These are phyloP conservation scores for Flagelloscypha sp. DNA, from an alignment of 768 basidiomycete species.

Conservation along the genomic window DNA sequence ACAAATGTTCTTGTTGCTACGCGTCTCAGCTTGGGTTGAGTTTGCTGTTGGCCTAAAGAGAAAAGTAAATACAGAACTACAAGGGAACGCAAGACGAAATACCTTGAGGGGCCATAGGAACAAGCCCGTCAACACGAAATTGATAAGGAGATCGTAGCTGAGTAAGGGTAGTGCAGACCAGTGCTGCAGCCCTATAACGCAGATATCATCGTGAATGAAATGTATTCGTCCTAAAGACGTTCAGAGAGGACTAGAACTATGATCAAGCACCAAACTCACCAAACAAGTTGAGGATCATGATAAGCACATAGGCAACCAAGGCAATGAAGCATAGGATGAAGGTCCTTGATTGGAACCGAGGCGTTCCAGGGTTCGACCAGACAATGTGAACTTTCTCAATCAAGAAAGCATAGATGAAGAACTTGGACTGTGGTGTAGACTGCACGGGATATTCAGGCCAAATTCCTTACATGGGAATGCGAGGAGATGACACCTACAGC, in stretches of 20 bases:
- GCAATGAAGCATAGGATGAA: slow-evolving; percentile 18
- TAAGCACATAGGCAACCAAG: slow-evolving; percentile 16
- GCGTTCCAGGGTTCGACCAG: slow-evolving; percentile 14
- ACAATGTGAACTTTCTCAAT: slow-evolving; percentile 23
- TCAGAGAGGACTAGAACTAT: too few species aligned
- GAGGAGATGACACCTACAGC: too few species aligned
- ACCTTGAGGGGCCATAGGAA: slow-evolving; percentile 29
- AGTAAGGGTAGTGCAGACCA: slow-evolving; percentile 36
- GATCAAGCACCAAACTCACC: too few species aligned
- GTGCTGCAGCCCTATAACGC: slow-evolving; percentile 33
- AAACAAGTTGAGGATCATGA: slow-evolving; percentile 18
- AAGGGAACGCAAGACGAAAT: too few species aligned
- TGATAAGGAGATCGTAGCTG: slow-evolving; percentile 35
- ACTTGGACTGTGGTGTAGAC: slow-evolving; percentile 14
- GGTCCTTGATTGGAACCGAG: slow-evolving; percentile 15
- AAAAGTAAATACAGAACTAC: too few species aligned
- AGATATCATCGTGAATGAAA: slow-evolving; percentile 20
- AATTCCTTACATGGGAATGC: too few species aligned
- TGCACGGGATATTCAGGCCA: too few species aligned
- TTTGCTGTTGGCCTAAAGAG: slow-evolving; percentile 16
- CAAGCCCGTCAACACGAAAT: slow-evolving; percentile 19
- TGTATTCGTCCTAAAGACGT: slow-evolving; percentile 17
- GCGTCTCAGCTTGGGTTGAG: slow-evolving; percentile 16
- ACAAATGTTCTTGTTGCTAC: slow-evolving; percentile 26
- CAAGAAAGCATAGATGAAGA: slow-evolving; percentile 3